Base-by-base conservation (phyloP, 768 basidiomycete genomes). In the Suillus ampliporus region DNA sequence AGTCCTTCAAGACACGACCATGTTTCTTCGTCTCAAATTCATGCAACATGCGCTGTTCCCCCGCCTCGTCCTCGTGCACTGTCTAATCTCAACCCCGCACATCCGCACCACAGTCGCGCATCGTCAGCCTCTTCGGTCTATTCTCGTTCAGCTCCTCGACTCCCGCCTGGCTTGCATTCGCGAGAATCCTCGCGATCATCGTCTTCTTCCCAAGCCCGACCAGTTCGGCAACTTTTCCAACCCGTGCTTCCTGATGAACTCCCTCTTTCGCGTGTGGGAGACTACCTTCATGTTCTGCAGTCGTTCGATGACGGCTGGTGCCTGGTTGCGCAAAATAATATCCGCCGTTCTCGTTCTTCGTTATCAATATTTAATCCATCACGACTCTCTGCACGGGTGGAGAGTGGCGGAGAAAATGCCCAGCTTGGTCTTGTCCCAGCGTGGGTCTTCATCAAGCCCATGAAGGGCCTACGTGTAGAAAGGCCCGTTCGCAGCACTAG, bases 271-370 rank as follows among this genome's bases (percentile, higher is more conserved):
- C 71, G 68, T 38, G 68, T 81, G 14, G 88, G 89, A 43, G 90
- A 94, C 71, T 78, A 77, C 40, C 75, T 93, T 46, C 84, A 82
- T 1, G 75, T 92, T 34, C 79, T 91, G 4, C 84, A 85, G 63
- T 85, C 85, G 5, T 90, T 87, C 67, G 89, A 92, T 62, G 91
- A 93, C 61, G 91, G 90, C 2, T 94, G 91, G 91, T 91, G 89
- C 67, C 80, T 90, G 57, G 88, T 90, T 57, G 86, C 84, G 21
- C 79, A 89, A 34, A 84, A 88, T 63, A 72, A 50, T 63, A 66
- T 63, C 69, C 74, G 28, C 66, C 79, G 79, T 66, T 82, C 81
- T 1, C 76, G 40, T 61, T 79, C 79, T 60, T 83, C 82, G 0
- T 61, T 82, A 37, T 83, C 82, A 0, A 60, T 82, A 43, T 84